Conservation (phyloP, 2,329 filamentous ascomycete species). For the Pyricularia sp. region DNA sequence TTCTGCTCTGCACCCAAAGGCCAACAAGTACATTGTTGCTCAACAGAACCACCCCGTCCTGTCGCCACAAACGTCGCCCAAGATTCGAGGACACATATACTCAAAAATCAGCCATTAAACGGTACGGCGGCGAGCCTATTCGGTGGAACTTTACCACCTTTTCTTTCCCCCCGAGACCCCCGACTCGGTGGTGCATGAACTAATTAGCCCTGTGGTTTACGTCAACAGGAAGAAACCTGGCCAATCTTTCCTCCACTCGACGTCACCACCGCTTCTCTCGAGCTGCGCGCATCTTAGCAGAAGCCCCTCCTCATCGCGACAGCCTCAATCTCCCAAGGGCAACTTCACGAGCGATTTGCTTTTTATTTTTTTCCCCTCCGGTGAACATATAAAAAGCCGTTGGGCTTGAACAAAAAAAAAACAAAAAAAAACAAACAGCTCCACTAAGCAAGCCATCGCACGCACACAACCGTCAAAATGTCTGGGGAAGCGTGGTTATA, state of each 20-base stretch:
- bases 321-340: background rate
- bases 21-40: background rate
- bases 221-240: constrained; percentile 1
- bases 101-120: background rate
- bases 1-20: background rate
- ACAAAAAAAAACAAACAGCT: too few species aligned
- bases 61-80: background rate
- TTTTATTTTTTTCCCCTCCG: background rate
- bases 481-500: constrained; percentile 98
- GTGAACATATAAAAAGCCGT: background rate
- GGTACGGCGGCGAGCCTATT: background rate
- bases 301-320: background rate
- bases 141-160: background rate
- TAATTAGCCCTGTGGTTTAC: background rate
- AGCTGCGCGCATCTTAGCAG: background rate
- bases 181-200: background rate
- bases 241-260: constrained; percentile 1
- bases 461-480: constrained; percentile 43
- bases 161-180: background rate
- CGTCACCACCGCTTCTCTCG: background rate
- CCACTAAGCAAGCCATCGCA: background rate
- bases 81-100: constrained; percentile 4
- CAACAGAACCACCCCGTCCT: background rate
- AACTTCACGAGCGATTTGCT: background rate
- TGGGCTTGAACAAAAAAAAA: too few species aligned